Evolutionary conservation across 2,329 filamentous ascomycete genomes (phyloP), one percentile per base, ranked within the genome.

Genomic region (Alternaria longipes): DNA sequence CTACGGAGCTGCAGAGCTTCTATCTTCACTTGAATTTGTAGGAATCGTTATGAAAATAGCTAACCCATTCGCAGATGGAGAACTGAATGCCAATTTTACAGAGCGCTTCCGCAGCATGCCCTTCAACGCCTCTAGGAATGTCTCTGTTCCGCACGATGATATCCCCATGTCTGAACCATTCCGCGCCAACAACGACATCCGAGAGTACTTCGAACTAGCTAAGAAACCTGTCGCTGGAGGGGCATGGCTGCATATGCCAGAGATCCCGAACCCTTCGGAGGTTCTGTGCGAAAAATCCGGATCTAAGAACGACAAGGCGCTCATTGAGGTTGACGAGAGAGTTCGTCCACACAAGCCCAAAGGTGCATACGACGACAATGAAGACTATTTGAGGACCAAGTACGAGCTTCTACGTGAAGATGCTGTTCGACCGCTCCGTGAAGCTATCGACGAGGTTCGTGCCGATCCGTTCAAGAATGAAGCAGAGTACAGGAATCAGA

Each of bases 391-490:
- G 0, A 81, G 87, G 32, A 85, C 87, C 0, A 91, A 96, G 51
- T 97, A 95, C 72, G 82, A 87, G 3, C 84, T 97, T 2, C 83
- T 93, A 8, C 85, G 93, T 3, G 91, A 93, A 71, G 93, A 97
- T 72, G 86, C 88, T 0, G 81, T 91, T 3, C 86, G 90, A 12
- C 85, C 89, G 1, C 82, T 97, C 0, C 86, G 93, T 7, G 84
- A 87, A 63, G 89, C 91, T 0, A 84, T 97, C 1, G 79, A 81
- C 0, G 78, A 83, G 12, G 60, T 71, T 42, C 70, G 70, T 7
- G 53, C 59, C 8, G 54, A 63, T 5, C 64, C 70, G 2, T 70
- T 57, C 56, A 66, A 66, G 18, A 76, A 76, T 12, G 93, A 96
- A 59, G 82, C 83, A 0, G 84, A 75, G 9, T 79, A 74, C 40